Conservation (phyloP, 2,329 filamentous ascomycete genomes). For the Fusarium setosum region DNA sequence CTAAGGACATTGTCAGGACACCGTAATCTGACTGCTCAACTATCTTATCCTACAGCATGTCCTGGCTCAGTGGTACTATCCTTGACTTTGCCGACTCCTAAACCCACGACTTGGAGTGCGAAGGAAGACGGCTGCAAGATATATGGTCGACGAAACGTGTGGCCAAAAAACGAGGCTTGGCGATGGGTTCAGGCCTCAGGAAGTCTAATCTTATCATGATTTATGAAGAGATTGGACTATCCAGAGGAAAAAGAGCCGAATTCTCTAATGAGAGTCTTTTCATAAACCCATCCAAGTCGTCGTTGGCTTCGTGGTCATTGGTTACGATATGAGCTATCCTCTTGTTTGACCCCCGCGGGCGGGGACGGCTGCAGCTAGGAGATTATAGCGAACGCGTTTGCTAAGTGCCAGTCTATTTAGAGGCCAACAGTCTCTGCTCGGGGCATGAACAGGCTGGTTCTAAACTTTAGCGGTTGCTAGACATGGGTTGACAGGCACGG, state of each 20-base stretch:
- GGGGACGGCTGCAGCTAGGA: background rate
- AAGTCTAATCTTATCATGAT: too few species aligned
- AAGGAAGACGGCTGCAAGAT: too few species aligned
- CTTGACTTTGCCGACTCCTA: slow-evolving; percentile 50
- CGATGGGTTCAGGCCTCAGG: too few species aligned
- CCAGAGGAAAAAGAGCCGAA: too few species aligned
- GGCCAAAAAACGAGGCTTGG: too few species aligned
- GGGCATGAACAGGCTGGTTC: background rate
- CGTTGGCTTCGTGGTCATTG: too few species aligned
- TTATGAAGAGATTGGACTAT: too few species aligned
- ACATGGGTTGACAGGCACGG: background rate
- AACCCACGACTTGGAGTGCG: slow-evolving; percentile 51
- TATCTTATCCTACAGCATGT: slow-evolving; percentile 64
- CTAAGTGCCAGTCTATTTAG: background rate
- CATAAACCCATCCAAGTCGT: too few species aligned
- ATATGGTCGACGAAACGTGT: too few species aligned
- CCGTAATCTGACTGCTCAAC: slow-evolving; percentile 64
- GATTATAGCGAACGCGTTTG: background rate
- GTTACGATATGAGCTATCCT: too few species aligned
- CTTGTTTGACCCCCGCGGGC: too few species aligned
- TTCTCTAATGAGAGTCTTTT: too few species aligned
- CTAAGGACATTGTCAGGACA: slow-evolving; percentile 38
- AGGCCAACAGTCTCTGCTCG: background rate
- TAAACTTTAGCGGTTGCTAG: background rate
- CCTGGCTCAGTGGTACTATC: slow-evolving; percentile 59